phyloP scores from a whole-genome alignment of 1,139 yeast genomes.

The Kodamaea ohmeri region DNA sequence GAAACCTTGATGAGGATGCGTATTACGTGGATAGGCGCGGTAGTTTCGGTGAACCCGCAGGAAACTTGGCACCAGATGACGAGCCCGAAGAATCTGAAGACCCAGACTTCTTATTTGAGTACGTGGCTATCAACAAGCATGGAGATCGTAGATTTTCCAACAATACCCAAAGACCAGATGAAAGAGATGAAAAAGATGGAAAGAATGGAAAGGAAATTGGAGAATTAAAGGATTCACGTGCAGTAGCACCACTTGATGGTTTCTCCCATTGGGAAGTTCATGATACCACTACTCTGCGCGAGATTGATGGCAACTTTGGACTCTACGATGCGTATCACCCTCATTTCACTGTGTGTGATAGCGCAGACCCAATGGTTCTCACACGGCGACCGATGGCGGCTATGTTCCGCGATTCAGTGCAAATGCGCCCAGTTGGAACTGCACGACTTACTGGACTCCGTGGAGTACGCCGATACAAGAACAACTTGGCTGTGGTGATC shows the following conservation, averaged over 20 bases:
- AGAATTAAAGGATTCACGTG: neutral
- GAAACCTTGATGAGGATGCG: slow-evolving; percentile 15
- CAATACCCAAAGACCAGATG: slow-evolving; percentile 6
- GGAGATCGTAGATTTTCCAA: slow-evolving; percentile 16
- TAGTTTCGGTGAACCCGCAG: slow-evolving; percentile 17
- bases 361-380: slow-evolving; percentile 23
- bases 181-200: too few species aligned
- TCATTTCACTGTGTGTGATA: slow-evolving; percentile 17
- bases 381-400: slow-evolving; percentile 30
- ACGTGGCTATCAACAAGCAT: slow-evolving; percentile 13
- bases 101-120: slow-evolving; percentile 12
- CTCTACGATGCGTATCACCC: slow-evolving; percentile 19
- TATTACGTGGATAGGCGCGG: slow-evolving; percentile 22
- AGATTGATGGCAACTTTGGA: slow-evolving; percentile 11
- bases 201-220: neutral
- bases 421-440: slow-evolving; percentile 24
- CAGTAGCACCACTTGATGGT: too few species aligned
- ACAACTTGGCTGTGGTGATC: slow-evolving; percentile 23
- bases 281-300: slow-evolving; percentile 12
- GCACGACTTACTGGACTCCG: slow-evolving; percentile 21
- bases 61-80: slow-evolving; percentile 8
- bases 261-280: slow-evolving; percentile 29
- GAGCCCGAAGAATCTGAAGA: slow-evolving; percentile 4
- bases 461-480: slow-evolving; percentile 32
- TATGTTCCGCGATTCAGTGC: slow-evolving; percentile 29